Percentiles rank a stretch among this genome's conserved stretches.
Evolutionary conservation across 495 filamentous ascomycete genomes (phyloP).

Genomic region (Neurospora cerealis): DNA sequence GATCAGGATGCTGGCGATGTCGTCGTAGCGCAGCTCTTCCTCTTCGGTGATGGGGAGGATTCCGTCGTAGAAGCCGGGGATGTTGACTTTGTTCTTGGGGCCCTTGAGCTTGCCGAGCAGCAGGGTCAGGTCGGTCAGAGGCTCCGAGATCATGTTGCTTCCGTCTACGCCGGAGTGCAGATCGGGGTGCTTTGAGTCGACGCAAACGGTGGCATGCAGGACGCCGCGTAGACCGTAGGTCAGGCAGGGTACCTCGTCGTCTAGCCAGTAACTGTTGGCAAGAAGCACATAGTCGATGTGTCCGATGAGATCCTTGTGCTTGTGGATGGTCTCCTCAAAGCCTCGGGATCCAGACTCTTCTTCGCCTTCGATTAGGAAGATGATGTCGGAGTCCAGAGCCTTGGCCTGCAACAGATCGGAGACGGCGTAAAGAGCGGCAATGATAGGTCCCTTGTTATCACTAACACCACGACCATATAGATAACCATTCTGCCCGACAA

Average conservation of each 20-base stretch:
- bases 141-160: conserved; percentile 76
- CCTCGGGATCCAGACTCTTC: conserved; percentile 91
- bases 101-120: conserved; percentile 71
- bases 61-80: conserved; percentile 75
- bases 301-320: conserved; percentile 76
- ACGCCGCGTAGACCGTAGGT: conserved; percentile 95
- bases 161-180: conserved; percentile 94
- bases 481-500: conserved; percentile 82
- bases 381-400: conserved; percentile 69
- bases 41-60: conserved; percentile 64
- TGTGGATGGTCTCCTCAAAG: conserved; percentile 68
- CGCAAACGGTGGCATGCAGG: conserved; percentile 79
- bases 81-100: conserved; percentile 48
- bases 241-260: conserved; percentile 87
- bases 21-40: conserved; percentile 72
- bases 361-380: conserved; percentile 93
- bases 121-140: conserved; percentile 78
- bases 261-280: conserved; percentile 97
- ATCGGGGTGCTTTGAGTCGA: conserved; percentile 79
- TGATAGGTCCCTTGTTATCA: conserved; percentile 92
- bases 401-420: conserved; percentile 75
- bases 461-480: conserved; percentile 93
- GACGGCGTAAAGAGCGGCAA: conserved; percentile 87
- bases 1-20: conserved; percentile 68
- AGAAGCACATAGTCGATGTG: conserved; percentile 86